A percentile compares a stretch with the other conserved stretches of the same genome.
These are phyloP conservation scores for Coprinopsis cinerea DNA, from an alignment of 768 basidiomycete genomes.

Conservation along the genomic window DNA sequence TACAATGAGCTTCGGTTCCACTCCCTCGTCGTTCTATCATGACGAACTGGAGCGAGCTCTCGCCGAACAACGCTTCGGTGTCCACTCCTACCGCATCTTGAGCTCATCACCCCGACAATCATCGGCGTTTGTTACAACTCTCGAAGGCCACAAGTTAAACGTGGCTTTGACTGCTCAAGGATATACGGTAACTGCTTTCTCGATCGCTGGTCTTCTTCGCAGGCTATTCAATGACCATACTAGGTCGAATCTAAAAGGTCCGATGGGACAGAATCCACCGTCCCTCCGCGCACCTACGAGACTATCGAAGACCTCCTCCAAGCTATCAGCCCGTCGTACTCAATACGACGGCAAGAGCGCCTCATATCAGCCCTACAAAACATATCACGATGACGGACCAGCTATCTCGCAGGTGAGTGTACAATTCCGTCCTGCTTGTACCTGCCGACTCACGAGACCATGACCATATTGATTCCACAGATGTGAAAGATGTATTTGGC, in stretches of 20 bases:
- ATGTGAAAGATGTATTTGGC: neutral
- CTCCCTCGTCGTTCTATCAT: slow-evolving; percentile 30
- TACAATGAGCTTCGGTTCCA: slow-evolving; percentile 1
- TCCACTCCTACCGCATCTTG: slow-evolving; percentile 40
- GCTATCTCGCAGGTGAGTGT: neutral
- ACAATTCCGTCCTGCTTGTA: neutral
- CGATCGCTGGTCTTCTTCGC: neutral
- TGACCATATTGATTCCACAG: too few species aligned
- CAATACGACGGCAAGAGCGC: slow-evolving; percentile 37
- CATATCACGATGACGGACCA: slow-evolving; percentile 19
- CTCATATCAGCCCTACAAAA: slow-evolving; percentile 44
- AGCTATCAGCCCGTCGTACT: slow-evolving; percentile 50
- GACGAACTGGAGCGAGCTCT: slow-evolving; percentile 51
- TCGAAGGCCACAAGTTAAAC: slow-evolving; percentile 46
- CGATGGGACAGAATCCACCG: slow-evolving; percentile 5
- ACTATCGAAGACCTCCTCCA: slow-evolving; percentile 54
- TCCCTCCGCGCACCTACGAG: slow-evolving; percentile 35
- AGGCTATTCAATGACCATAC: slow-evolving; percentile 13
- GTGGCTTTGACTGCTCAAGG: slow-evolving; percentile 49
- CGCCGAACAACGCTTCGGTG: slow-evolving; percentile 52
- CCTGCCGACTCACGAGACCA: too few species aligned
- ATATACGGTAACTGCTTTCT: slow-evolving; percentile 40
- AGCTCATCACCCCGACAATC: slow-evolving; percentile 40
- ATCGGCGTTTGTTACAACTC: slow-evolving; percentile 44
- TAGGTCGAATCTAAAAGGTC: slow-evolving; percentile 19